phyloP scores from a whole-genome alignment of 768 basidiomycete species.

The Paxillus rubicundulus region DNA sequence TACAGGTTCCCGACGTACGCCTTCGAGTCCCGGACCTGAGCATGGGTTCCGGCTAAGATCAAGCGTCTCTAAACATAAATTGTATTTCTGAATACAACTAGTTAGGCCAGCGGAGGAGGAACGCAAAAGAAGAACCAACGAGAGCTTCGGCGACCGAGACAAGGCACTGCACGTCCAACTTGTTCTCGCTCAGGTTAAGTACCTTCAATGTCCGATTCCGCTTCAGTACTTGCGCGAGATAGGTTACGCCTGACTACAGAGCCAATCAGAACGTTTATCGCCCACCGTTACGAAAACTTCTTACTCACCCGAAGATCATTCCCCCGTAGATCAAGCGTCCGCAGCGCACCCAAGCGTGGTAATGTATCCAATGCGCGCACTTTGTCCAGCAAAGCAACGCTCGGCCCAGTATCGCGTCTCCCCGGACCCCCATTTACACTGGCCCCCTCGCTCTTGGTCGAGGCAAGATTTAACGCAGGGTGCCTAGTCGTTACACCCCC shows the following conservation, averaged over 20 bases:
- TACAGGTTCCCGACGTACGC: constrained; percentile 50
- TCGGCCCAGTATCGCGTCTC: constrained; percentile 47
- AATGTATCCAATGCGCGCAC: constrained; percentile 87
- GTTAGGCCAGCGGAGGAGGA: not conserved
- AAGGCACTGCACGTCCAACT: constrained; percentile 80
- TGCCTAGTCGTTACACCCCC: constrained; percentile 52
- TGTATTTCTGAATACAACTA: constrained; percentile 74
- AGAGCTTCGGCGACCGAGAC: constrained; percentile 84
- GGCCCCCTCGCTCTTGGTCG: constrained; percentile 1
- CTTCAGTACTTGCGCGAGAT: constrained; percentile 93
- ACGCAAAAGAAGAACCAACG: constrained; percentile 42
- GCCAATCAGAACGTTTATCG: not conserved
- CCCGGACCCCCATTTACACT: constrained; percentile 3
- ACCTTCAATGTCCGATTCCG: constrained; percentile 94
- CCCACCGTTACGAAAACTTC: not conserved
- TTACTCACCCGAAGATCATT: constrained; percentile 85
- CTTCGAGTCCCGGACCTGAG: constrained; percentile 84
- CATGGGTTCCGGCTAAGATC: constrained; percentile 94
- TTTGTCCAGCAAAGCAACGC: constrained; percentile 79
- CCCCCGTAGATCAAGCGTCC: constrained; percentile 87
- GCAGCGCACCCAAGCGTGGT: constrained; percentile 79
- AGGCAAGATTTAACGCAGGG: constrained; percentile 29
- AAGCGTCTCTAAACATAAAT: constrained; percentile 87
- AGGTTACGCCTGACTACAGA: constrained; percentile 68
- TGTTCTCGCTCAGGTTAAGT: constrained; percentile 92